phyloP scores from a whole-genome alignment of 148 eudicot species.

The Diospyros lotus region DNA sequence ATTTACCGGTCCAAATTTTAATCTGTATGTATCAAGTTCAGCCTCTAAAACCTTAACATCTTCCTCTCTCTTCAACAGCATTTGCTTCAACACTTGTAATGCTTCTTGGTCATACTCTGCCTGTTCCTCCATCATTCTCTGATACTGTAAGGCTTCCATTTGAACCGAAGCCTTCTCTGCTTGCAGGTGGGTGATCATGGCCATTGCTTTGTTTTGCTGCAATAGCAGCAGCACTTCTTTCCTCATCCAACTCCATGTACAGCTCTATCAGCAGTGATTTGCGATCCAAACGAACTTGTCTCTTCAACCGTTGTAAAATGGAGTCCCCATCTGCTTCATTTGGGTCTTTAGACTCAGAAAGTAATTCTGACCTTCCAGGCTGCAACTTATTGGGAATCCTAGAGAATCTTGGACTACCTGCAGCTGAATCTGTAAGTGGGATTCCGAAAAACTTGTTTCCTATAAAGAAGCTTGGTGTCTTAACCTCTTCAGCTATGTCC shows the following conservation, averaged over 20 bases:
- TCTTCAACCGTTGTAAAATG: conserved; percentile 45
- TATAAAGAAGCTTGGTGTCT: conserved; percentile 45
- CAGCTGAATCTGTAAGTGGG: conserved; percentile 53
- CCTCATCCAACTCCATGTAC: conserved; percentile 88
- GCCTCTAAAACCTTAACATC: conserved; percentile 58
- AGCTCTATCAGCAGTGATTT: conserved; percentile 63
- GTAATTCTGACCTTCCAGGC: conserved; percentile 49
- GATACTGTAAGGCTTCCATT: conserved; percentile 96
- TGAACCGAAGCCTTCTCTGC: conserved; percentile 94
- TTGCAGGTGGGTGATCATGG: conserved; percentile 89
- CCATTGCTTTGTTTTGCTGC: conserved; percentile 99
- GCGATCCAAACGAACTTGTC: conserved; percentile 56
- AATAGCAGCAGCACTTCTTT: conserved; percentile 88
- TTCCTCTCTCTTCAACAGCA: conserved; percentile 57
- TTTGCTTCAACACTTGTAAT: conserved; percentile 38
- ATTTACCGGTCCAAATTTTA: conserved; percentile 47
- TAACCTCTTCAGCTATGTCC: conserved; percentile 46
- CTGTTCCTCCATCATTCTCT: conserved; percentile 99
- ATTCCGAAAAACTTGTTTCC: conserved; percentile 63
- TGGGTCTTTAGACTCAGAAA: conserved; percentile 36
- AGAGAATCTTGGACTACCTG: conserved; percentile 56
- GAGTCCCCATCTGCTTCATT: conserved; percentile 49
- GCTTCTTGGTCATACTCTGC: conserved; percentile 68
- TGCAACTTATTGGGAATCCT: conserved; percentile 46
- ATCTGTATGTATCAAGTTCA: conserved; percentile 64